A percentile compares a stretch with the other conserved stretches of the same genome.
phyloP scores from a whole-genome alignment of 352 stramenopile species.

The Pythium oligandrum region DNA sequence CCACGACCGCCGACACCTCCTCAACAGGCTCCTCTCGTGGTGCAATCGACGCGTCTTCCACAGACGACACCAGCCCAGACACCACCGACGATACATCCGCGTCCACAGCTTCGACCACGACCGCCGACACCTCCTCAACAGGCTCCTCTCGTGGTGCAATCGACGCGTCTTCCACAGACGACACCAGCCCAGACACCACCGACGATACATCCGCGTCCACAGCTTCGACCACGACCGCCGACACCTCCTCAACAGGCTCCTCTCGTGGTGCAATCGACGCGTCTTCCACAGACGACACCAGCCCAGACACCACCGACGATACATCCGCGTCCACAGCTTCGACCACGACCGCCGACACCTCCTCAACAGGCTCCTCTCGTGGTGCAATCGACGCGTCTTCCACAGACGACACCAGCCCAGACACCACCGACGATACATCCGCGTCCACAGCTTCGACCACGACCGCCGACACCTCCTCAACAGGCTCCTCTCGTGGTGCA shows the following conservation, averaged over 20 bases:
- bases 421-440: background rate
- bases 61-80: background rate
- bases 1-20: background rate
- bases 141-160: too few relatives aligned
- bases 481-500: too few relatives aligned
- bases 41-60: background rate
- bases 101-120: background rate
- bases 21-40: too few relatives aligned
- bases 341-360: background rate
- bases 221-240: background rate
- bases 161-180: conserved; percentile 2
- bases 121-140: background rate
- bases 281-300: conserved; percentile 4
- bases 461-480: background rate
- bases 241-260: too few relatives aligned
- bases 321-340: background rate
- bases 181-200: background rate
- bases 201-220: background rate
- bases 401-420: background rate
- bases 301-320: background rate
- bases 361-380: too few relatives aligned
- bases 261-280: background rate
- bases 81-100: background rate
- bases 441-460: conserved; percentile 1
- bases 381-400: background rate